phyloP scores from a whole-genome alignment of 495 filamentous ascomycete species.

The Pyronema omphalodes region DNA sequence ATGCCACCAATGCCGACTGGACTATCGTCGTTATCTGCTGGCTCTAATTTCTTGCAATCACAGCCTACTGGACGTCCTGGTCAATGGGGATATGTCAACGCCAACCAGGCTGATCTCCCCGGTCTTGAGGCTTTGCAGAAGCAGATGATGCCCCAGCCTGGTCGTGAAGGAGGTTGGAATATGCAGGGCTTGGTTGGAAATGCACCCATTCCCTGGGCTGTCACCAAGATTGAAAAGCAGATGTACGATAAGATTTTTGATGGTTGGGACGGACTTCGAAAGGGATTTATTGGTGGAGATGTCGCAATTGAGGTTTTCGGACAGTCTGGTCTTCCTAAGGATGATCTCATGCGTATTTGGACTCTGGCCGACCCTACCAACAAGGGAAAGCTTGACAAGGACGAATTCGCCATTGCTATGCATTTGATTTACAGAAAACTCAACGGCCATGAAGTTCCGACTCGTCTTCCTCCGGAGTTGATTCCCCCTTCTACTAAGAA shows the following conservation, averaged over 20 bases:
- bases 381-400: slow-evolving; percentile 82
- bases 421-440: slow-evolving; percentile 95
- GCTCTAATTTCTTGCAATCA: slow-evolving; percentile 45
- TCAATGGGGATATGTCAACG: slow-evolving; percentile 95
- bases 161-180: slow-evolving; percentile 83
- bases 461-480: slow-evolving; percentile 76
- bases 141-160: slow-evolving; percentile 95
- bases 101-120: slow-evolving; percentile 71
- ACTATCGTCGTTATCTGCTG: slow-evolving; percentile 44
- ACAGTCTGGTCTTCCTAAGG: slow-evolving; percentile 80
- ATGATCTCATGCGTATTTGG: slow-evolving; percentile 85
- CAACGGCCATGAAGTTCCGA: slow-evolving; percentile 89
- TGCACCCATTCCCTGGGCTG: slow-evolving; percentile 92
- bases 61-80: slow-evolving; percentile 95
- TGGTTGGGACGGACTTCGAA: slow-evolving; percentile 89
- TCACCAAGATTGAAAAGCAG: slow-evolving; percentile 97
- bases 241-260: slow-evolving; percentile 91
- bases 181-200: slow-evolving; percentile 77
- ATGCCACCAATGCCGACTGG: slow-evolving; percentile 92
- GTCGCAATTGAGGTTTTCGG: slow-evolving; percentile 95
- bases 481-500: slow-evolving; percentile 93
- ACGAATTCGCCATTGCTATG: slow-evolving; percentile 98
- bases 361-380: slow-evolving; percentile 86
- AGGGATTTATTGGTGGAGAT: slow-evolving; percentile 82
- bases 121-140: slow-evolving; percentile 87